Evolutionary conservation across 108 stramenopile genomes (phyloP), one percentile per base, ranked within the genome.

Genomic region (Skeletonema tropicum): DNA sequence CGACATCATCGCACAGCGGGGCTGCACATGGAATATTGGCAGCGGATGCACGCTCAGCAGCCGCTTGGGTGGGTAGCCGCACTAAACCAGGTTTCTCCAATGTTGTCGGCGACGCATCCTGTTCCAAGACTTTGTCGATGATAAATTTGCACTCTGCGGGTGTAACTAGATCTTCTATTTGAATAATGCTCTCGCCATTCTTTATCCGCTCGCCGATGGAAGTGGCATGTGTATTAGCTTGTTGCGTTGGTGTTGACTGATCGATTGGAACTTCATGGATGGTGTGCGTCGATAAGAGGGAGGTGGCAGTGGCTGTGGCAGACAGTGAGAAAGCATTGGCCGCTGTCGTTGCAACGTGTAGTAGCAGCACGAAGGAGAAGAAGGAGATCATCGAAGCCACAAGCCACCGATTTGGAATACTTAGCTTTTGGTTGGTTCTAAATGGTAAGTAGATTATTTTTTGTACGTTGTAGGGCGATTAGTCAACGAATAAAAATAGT

Each of bases 171-270:
- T 49, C 61, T 46, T 49, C 11, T 62, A 62, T 62, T 49, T n/a
- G 41, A 42, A 62, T 23, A 21, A 62, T 19, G 46, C 45, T 49
- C 12, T 62, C 61, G 30, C 61, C 61, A 62, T 62, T 62, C n/a
- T 62, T 62, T 42, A 62, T 62, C 41, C 61, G 30, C 30, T 62
- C 61, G 5, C 61, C 61, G 59, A 60, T 60, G 26, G 59, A 62
- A 10, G 61, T 49, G 17, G 10, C 19, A 6, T 9, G 21, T 52
- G 0, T 39, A 12, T 39, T 12, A 39, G 36, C 61, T 23, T 10
- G 42, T 13, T 41, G 39, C 21, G 2, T 49, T 49, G 31, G 3
- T 55, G 52, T 25, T 19, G 48, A 55, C 7, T 55, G 52, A 49
- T 55, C 52, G 15, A 55, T 55, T 55, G 52, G 52, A 6, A 55